These are phyloP conservation scores for Haplosporangium sp. DNA, from an alignment of 371 early-diverging fungal genomes.

Conservation along the genomic window DNA sequence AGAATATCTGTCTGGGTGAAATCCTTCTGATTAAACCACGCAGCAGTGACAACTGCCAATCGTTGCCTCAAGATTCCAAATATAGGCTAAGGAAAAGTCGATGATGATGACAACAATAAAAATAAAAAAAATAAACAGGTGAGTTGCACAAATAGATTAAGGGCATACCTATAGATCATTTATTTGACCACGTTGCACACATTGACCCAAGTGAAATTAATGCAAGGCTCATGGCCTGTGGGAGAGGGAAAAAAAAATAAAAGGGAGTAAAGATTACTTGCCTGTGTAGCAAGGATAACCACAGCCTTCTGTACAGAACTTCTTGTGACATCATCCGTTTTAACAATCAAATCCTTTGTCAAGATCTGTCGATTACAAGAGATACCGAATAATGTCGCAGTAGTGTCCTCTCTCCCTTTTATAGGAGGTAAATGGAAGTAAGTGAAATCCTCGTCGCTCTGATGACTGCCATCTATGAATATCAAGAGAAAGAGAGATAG, in stretches of 20 bases:
- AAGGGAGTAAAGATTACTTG: constrained; percentile 17
- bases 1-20: constrained; percentile 83
- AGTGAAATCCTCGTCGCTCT: constrained; percentile 85
- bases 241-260: neutral
- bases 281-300: constrained; percentile 79
- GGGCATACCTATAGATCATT: neutral
- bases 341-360: constrained; percentile 73
- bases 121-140: neutral
- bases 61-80: constrained; percentile 80
- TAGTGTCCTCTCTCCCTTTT: constrained; percentile 69
- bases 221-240: constrained; percentile 5
- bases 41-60: constrained; percentile 81
- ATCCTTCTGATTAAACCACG: constrained; percentile 85
- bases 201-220: neutral
- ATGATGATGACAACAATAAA: neutral
- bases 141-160: constrained; percentile 7
- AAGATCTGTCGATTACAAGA: constrained; percentile 89
- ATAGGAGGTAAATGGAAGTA: constrained; percentile 90
- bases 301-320: constrained; percentile 88
- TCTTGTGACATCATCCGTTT: constrained; percentile 83
- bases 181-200: constrained; percentile 1
- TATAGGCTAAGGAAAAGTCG: constrained; percentile 63
- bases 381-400: constrained; percentile 82
- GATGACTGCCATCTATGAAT: constrained; percentile 82
- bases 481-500: too few relatives aligned